Evolutionary conservation across 306 rosid genomes (phyloP).

Genomic region (Adenanthera pavonina): DNA sequence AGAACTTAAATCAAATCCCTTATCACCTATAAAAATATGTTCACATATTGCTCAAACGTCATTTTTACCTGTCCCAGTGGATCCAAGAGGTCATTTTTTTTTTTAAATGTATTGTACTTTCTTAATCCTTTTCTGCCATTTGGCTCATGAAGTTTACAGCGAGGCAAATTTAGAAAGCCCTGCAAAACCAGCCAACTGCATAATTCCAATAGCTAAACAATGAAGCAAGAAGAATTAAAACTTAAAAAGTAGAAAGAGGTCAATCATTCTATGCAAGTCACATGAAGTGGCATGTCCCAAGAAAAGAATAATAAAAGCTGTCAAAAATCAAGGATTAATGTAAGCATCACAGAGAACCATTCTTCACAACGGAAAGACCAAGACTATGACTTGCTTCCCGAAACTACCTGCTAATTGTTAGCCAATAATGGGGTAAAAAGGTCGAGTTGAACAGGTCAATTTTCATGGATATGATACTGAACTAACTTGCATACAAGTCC

Average conservation of each 20-base stretch:
- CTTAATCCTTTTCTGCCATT: background rate
- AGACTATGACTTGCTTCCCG: background rate
- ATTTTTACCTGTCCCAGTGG: background rate
- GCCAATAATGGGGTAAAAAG: background rate
- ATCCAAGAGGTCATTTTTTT: background rate
- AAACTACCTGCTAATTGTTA: background rate
- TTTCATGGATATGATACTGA: background rate
- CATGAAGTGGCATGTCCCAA: background rate
- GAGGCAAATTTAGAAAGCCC: background rate
- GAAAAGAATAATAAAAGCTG: background rate
- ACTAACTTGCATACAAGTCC: background rate
- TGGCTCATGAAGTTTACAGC: conserved; percentile 16
- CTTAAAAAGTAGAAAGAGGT: background rate
- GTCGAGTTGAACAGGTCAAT: background rate
- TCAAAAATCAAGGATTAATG: background rate
- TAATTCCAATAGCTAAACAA: background rate
- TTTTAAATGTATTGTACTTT: background rate
- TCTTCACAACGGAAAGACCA: background rate
- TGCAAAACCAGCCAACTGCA: background rate
- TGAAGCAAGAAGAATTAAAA: background rate
- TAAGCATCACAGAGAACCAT: background rate
- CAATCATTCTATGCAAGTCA: background rate
- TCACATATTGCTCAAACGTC: conserved; percentile 19
- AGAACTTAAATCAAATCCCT: background rate
- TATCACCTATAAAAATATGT: background rate